Percentiles rank a stretch among this genome's conserved stretches.
Conservation (phyloP, 495 filamentous ascomycete species). For the Friedmanniomyces simplex region DNA sequence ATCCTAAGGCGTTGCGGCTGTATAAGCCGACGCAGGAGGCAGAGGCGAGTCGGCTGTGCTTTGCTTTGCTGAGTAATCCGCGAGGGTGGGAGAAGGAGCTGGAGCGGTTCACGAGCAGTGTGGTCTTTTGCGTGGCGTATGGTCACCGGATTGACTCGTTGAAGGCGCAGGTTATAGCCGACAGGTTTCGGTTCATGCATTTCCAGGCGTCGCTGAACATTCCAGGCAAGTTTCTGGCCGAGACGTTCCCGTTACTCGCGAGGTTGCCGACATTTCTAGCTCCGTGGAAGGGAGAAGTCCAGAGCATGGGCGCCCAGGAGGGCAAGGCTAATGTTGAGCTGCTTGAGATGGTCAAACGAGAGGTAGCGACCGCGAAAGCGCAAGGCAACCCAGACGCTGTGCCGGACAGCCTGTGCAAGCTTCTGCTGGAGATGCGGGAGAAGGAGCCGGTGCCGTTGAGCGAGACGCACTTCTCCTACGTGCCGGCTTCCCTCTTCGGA, state of each 20-base stretch:
- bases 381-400: conserved; percentile 28
- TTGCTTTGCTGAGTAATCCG: conserved; percentile 26
- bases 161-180: conserved; percentile 41
- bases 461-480: conserved; percentile 45
- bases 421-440: conserved; percentile 38
- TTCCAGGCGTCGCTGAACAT: conserved; percentile 50
- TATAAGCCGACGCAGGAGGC: conserved; percentile 40
- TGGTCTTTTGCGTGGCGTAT: conserved; percentile 55
- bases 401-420: conserved; percentile 41
- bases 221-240: conserved; percentile 48
- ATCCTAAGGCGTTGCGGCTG: conserved; percentile 36
- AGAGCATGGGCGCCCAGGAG: conserved; percentile 41
- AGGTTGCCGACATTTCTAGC: conserved; percentile 45
- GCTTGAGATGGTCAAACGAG: conserved; percentile 44
- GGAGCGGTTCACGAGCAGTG: conserved; percentile 53
- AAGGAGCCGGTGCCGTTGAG: conserved; percentile 39
- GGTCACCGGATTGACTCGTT: conserved; percentile 49
- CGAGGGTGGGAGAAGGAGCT: conserved; percentile 49
- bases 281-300: conserved; percentile 49
- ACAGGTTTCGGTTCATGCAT: conserved; percentile 47
- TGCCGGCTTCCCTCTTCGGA: conserved; percentile 52
- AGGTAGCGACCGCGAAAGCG: conserved; percentile 34
- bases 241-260: conserved; percentile 45
- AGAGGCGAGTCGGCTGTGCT: conserved; percentile 31
- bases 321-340: conserved; percentile 42